phyloP scores from a whole-genome alignment of 208 protist genomes.

The Trypanosoma avium region DNA sequence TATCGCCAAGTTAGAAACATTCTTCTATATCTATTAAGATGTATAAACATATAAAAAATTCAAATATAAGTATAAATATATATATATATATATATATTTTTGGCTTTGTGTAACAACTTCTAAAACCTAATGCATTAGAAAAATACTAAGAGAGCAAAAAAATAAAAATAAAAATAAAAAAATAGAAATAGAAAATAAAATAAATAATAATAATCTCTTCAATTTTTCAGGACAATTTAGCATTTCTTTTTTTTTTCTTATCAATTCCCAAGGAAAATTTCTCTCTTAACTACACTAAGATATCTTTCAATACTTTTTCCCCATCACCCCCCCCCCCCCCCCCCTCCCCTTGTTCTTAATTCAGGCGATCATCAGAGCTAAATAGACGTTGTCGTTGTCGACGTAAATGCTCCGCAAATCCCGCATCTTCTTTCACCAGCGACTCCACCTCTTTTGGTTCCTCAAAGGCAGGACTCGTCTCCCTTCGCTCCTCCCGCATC shows the following conservation, averaged over 20 bases:
- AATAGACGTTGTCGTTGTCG: slow-evolving; percentile 42
- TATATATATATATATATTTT: no score
- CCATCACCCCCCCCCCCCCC: not conserved
- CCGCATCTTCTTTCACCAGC: slow-evolving; percentile 33
- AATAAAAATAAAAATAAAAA: slow-evolving; percentile 2
- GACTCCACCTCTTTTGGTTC: slow-evolving; percentile 40
- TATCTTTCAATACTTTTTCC: no score
- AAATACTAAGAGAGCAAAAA: not conserved
- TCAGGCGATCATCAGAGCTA: slow-evolving; percentile 17
- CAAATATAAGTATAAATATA: no score
- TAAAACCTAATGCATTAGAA: not conserved
- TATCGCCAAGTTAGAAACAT: slow-evolving; percentile 9
- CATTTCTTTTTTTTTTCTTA: not conserved
- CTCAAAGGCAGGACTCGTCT: slow-evolving; percentile 60
- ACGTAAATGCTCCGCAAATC: slow-evolving; percentile 61
- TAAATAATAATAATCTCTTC: no score
- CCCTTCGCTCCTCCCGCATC: slow-evolving; percentile 52
- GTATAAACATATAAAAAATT: no score
- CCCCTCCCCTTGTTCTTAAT: not conserved
- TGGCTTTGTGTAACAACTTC: not conserved
- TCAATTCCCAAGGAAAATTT: not conserved
- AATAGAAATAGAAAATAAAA: slow-evolving; percentile 9
- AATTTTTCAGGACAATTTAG: no score
- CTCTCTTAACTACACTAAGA: no score
- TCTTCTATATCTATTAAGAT: no score